Evolutionary conservation across 2,329 filamentous ascomycete species (phyloP).

Genomic region (Cercospora berteroae): DNA sequence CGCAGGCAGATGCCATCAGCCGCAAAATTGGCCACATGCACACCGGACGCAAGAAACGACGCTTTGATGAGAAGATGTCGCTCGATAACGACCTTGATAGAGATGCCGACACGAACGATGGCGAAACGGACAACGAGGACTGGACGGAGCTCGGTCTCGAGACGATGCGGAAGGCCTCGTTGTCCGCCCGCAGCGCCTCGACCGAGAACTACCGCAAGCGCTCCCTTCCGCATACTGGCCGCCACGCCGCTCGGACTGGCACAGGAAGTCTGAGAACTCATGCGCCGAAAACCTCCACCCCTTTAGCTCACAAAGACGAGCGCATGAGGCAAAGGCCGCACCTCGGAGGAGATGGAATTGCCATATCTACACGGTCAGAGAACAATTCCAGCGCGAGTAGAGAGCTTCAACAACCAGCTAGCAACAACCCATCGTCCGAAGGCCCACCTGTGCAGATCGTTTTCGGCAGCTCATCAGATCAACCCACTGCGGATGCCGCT

Average conservation of each 20-base stretch:
- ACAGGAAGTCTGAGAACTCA: constrained; percentile 17
- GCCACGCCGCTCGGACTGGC: constrained; percentile 28
- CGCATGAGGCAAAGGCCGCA: neutral
- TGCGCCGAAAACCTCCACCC: neutral
- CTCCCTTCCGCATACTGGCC: constrained; percentile 30
- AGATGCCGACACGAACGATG: constrained; percentile 49
- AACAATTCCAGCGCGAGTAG: neutral
- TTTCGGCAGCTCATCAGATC: neutral
- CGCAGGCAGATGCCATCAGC: neutral
- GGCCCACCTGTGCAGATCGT: neutral
- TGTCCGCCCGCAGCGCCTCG: constrained; percentile 32
- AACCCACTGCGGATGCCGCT: neutral
- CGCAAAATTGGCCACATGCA: constrained; percentile 20
- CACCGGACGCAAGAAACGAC: constrained; percentile 23
- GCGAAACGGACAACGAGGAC: constrained; percentile 87
- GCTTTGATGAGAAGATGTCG: constrained; percentile 69
- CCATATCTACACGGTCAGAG: neutral
- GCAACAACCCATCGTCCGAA: neutral
- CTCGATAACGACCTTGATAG: constrained; percentile 55
- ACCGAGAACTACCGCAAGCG: constrained; percentile 34
- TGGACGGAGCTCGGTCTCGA: constrained; percentile 88
- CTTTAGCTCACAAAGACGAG: neutral
- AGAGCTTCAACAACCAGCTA: neutral
- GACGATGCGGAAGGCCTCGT: constrained; percentile 67
- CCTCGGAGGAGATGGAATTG: neutral